phyloP scores from a whole-genome alignment of 2,329 filamentous ascomycete genomes.

The Sclerotinia glacialis region DNA sequence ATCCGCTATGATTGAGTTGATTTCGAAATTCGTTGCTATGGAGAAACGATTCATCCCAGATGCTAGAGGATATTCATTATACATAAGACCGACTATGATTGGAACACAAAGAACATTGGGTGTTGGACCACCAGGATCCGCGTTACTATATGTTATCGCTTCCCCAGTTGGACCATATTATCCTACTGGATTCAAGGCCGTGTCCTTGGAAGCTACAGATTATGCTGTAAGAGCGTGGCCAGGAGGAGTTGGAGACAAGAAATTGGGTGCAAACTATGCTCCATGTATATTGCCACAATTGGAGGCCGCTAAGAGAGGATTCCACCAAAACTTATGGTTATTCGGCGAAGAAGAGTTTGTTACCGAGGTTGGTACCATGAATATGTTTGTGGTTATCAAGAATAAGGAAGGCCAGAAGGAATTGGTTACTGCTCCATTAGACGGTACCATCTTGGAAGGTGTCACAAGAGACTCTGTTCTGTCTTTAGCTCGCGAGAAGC shows the following conservation, averaged over 20 bases:
- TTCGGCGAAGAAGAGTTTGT: constrained; percentile 95
- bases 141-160: constrained; percentile 90
- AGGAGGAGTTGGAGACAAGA: constrained; percentile 95
- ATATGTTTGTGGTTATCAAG: constrained; percentile 85
- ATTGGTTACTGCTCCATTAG: constrained; percentile 89
- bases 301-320: constrained; percentile 84
- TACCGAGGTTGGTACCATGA: constrained; percentile 98
- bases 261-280: constrained; percentile 98
- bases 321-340: constrained; percentile 98
- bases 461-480: constrained; percentile 92
- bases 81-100: constrained; percentile 94
- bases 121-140: constrained; percentile 86
- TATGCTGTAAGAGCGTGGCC: constrained; percentile 98
- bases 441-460: constrained; percentile 94
- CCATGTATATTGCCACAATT: constrained; percentile 97
- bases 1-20: constrained; percentile 72
- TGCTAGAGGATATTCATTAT: constrained; percentile 86
- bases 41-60: constrained; percentile 89
- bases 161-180: constrained; percentile 97
- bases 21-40: constrained; percentile 73
- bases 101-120: constrained; percentile 93
- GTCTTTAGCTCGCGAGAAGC: constrained; percentile 76
- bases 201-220: constrained; percentile 91
- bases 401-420: constrained; percentile 88
- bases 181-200: constrained; percentile 95